A percentile compares a stretch with the other conserved stretches of the same genome.
Evolutionary conservation across 2,329 filamentous ascomycete genomes (phyloP).

Genomic region (Paracorniculantispora psalliotae): DNA sequence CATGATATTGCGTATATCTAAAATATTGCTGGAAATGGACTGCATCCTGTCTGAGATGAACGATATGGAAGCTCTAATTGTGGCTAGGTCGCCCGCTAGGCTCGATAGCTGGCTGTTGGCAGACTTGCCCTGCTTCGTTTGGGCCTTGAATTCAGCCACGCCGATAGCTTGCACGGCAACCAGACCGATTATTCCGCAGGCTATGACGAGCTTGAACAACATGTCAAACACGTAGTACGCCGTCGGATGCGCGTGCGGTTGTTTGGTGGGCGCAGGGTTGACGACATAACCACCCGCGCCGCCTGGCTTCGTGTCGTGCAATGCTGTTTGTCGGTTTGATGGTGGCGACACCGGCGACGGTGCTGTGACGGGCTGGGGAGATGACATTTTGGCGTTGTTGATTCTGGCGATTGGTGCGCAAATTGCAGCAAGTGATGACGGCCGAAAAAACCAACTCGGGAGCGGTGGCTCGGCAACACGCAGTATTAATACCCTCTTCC

Average conservation of each 20-base stretch:
- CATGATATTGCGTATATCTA: neutral
- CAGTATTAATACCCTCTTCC: no score
- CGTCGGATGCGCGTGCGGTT: neutral
- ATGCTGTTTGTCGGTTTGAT: neutral
- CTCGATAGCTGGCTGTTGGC: neutral
- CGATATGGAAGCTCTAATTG: neutral
- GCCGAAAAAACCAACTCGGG: neutral
- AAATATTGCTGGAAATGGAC: neutral
- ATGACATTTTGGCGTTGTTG: neutral
- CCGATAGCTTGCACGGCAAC: neutral
- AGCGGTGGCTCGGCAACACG: neutral
- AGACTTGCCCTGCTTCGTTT: neutral
- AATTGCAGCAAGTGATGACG: neutral
- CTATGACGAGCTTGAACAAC: neutral
- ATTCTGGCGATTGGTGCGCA: neutral
- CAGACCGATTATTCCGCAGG: neutral
- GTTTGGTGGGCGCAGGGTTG: neutral
- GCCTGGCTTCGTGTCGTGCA: neutral
- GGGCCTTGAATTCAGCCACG: neutral
- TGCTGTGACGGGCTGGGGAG: neutral
- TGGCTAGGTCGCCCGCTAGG: neutral
- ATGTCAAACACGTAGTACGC: neutral
- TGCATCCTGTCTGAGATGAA: neutral
- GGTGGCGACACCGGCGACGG: neutral
- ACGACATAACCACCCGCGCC: neutral